These are phyloP conservation scores for Ilex asprella DNA, from an alignment of 257 asterid genomes.

Conservation along the genomic window DNA sequence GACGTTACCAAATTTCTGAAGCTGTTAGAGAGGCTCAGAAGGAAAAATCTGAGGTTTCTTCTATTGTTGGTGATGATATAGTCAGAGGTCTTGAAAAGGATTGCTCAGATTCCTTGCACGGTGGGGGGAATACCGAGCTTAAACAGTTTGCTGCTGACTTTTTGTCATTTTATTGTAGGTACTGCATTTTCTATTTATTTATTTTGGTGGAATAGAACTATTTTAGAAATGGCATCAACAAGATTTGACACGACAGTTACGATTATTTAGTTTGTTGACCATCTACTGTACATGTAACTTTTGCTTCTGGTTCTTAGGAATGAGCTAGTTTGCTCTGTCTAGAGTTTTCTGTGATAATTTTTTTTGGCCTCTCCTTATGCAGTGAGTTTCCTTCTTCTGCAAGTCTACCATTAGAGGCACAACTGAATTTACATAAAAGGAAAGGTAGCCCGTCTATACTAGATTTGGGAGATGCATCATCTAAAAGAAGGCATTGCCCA, in stretches of 20 bases:
- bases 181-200: neutral
- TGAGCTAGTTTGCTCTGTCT: conserved; percentile 12
- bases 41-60: conserved; percentile 15
- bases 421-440: conserved; percentile 27
- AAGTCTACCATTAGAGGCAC: conserved; percentile 30
- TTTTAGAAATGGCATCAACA: neutral
- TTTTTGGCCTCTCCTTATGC: conserved; percentile 13
- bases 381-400: conserved; percentile 42
- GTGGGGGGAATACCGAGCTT: conserved; percentile 34
- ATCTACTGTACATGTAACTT: too few species aligned
- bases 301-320: conserved; percentile 2
- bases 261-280: neutral
- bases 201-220: neutral
- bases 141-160: conserved; percentile 54
- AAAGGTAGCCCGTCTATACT: conserved; percentile 26
- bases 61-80: conserved; percentile 17
- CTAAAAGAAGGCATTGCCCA: conserved; percentile 34
- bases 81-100: conserved; percentile 25
- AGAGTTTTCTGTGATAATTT: conserved; percentile 16
- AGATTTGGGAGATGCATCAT: conserved; percentile 36
- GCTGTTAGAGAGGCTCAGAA: conserved; percentile 22
- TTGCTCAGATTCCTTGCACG: conserved; percentile 14
- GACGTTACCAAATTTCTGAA: conserved; percentile 16
- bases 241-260: neutral
- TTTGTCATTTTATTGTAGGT: conserved; percentile 84